Conservation (phyloP, 805 yeast species). For the Lipomyces yamanashiensis region DNA sequence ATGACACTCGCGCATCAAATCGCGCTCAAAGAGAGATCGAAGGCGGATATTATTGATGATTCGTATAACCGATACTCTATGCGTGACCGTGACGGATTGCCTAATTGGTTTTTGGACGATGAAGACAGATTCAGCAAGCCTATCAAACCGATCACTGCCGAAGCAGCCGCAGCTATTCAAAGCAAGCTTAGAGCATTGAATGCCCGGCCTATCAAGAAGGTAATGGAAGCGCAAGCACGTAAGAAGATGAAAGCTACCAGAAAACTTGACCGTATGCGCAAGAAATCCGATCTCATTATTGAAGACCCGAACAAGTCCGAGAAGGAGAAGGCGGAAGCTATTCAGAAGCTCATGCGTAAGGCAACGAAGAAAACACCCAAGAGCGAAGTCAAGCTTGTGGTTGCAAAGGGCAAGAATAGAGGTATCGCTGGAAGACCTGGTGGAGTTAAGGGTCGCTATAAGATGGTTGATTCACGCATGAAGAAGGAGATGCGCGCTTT, state of each 20-base stretch:
- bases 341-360: constrained; percentile 80
- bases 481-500: constrained; percentile 97
- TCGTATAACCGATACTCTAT: constrained; percentile 91
- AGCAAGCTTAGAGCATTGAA: constrained; percentile 80
- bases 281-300: constrained; percentile 88
- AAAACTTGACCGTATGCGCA: constrained; percentile 84
- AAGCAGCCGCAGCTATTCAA: constrained; percentile 78
- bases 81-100: constrained; percentile 87
- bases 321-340: constrained; percentile 92
- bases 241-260: constrained; percentile 90
- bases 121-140: constrained; percentile 84
- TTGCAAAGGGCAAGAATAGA: constrained; percentile 81
- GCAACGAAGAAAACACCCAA: constrained; percentile 64
- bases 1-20: constrained; percentile 98
- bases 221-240: constrained; percentile 95
- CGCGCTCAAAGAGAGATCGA: constrained; percentile 79
- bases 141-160: constrained; percentile 91
- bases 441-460: constrained; percentile 96
- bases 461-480: constrained; percentile 98
- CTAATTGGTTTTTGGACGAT: constrained; percentile 97
- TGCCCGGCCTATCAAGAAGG: constrained; percentile 98
- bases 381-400: constrained; percentile 87
- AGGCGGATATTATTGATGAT: constrained; percentile 85
- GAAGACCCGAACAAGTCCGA: constrained; percentile 88
- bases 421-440: constrained; percentile 94